Conservation (phyloP, 805 yeast species). For the Clavispora phyllophila region DNA sequence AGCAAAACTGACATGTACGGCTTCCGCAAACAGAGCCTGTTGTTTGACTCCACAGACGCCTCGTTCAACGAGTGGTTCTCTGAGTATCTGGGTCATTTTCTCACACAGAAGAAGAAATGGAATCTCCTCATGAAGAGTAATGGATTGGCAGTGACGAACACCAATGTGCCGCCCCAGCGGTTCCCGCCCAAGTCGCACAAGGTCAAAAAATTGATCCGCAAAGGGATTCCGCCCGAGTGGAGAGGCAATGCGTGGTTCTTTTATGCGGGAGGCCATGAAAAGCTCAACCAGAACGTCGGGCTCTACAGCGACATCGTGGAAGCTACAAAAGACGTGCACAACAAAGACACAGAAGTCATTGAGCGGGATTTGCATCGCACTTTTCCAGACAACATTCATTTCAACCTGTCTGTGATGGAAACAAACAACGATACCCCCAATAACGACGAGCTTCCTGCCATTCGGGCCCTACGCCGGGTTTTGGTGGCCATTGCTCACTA, state of each 20-base stretch:
- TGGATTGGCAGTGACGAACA: conserved; percentile 47
- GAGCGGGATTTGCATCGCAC: conserved; percentile 93
- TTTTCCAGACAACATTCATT: conserved; percentile 87
- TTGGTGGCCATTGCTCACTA: conserved; percentile 78
- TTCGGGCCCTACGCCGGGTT: conserved; percentile 72
- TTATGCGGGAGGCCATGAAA: conserved; percentile 82
- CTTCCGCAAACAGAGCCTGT: conserved; percentile 62
- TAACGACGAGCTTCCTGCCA: conserved; percentile 12
- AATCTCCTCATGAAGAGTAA: conserved; percentile 53
- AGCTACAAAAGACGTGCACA: conserved; percentile 49
- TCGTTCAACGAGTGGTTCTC: conserved; percentile 75
- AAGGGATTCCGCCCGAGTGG: conserved; percentile 97
- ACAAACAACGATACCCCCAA: neutral
- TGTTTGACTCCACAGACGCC: conserved; percentile 39
- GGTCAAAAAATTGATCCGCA: conserved; percentile 73
- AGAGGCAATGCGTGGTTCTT: conserved; percentile 96
- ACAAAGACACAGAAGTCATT: conserved; percentile 82
- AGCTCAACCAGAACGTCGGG: conserved; percentile 63
- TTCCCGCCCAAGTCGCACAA: conserved; percentile 79
- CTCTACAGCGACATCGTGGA: conserved; percentile 65
- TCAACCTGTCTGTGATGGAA: conserved; percentile 38
- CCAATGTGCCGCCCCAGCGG: conserved; percentile 42
- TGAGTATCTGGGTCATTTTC: conserved; percentile 57
- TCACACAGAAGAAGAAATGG: conserved; percentile 77
- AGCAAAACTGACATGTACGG: conserved; percentile 69